Base-by-base conservation (phyloP, 768 basidiomycete genomes). In the Piloderma croceum region DNA sequence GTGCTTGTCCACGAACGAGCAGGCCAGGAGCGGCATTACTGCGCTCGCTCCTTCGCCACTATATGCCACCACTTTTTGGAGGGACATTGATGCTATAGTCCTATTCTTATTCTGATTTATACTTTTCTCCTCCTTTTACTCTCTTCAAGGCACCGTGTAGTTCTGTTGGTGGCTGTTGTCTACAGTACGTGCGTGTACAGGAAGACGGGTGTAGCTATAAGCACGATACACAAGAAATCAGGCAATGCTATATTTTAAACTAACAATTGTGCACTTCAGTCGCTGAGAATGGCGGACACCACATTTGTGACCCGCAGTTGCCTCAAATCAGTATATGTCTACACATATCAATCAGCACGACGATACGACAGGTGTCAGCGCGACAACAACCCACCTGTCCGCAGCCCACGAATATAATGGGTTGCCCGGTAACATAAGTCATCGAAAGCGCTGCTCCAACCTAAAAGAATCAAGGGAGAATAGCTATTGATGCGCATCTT, bases 341-440 rank as follows among this genome's bases (percentile, higher is more conserved):
- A 58, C 10, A 45, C 19, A 6, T 3, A 41, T 44, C 23, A 50
- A 33, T 18, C 27, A 49, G 25, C 41, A 40, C 32, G 31, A 15
- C 43, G 33, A 19, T 23, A 33, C 29, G 27, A 27, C 7, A 19
- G 3, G 24, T n/a, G 33, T 31, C 13, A 36, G 29, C 31, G 39
- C 24, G 41, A 31, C 12, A 22, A 42, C 19, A 35, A 58, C 79
- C 29, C 48, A 90, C 88, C 83, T 93, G 92, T 25, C 96, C 96
- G 54, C 91, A 96, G 6, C 96, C 96, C 48, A 99, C 91, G 59
- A 99, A 99, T 18, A 97, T 74, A 65, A 99, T 97, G 13, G 96
- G 94, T 57, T 98, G 93, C 18, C 96, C 94, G 2, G 96, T 98
- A 40, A 97, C 90, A 62, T 96, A 98, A 37, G 94, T 96, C 96